phyloP scores from a whole-genome alignment of 208 protist genomes.

The Crithidia bombi region DNA sequence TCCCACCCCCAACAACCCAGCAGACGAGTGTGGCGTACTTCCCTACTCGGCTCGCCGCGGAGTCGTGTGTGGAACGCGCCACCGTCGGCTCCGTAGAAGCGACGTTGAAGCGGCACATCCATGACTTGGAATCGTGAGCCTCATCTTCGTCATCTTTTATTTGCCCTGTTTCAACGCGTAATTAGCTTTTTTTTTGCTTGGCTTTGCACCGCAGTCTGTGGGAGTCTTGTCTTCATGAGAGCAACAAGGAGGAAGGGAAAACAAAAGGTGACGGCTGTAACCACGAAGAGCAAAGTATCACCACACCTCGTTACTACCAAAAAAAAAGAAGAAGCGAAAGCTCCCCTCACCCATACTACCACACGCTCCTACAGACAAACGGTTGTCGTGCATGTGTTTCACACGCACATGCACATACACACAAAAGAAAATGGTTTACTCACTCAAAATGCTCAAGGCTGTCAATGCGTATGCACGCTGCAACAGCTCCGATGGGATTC shows the following conservation, averaged over 20 bases:
- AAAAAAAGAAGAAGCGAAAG: too few relatives aligned
- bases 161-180: not conserved
- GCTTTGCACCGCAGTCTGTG: not conserved
- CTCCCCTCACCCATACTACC: too few relatives aligned
- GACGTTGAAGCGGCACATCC: constrained; percentile 13
- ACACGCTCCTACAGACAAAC: too few relatives aligned
- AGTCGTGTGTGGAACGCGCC: constrained; percentile 34
- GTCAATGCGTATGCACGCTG: too few relatives aligned
- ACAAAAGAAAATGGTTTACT: not conserved
- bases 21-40: constrained; percentile 24
- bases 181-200: not conserved
- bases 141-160: too few relatives aligned
- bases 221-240: too few relatives aligned
- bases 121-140: not conserved
- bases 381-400: not conserved
- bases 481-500: too few relatives aligned
- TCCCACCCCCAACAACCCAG: not conserved
- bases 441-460: too few relatives aligned
- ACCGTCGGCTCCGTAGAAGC: constrained; percentile 20
- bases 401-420: not conserved
- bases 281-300: too few relatives aligned
- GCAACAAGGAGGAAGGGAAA: too few relatives aligned
- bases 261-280: too few relatives aligned
- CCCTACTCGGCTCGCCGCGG: constrained; percentile 35
- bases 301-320: too few relatives aligned